Base-by-base conservation (phyloP, 2,329 filamentous ascomycete species). In the Fusarium anthophilum region DNA sequence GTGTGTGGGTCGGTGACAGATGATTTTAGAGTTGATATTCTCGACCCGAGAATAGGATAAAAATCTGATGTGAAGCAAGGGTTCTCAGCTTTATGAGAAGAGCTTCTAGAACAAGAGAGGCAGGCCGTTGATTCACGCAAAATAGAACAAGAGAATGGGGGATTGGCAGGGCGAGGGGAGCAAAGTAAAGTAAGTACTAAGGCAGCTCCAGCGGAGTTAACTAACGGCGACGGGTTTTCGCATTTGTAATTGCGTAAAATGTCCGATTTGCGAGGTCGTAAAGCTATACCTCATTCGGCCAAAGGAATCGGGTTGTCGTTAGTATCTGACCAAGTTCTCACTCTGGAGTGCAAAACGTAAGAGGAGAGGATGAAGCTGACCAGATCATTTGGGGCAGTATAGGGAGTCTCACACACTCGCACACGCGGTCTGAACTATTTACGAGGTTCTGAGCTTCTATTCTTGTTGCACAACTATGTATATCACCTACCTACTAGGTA, bases 1-100 rank as follows among this genome's bases (percentile, higher is more conserved):
- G 61, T 62, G 61, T 70, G 76, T 77, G 75, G 76, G 77, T 73
- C 73, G 54, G 72, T 71, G 53, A 72, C 65, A 55, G 63, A 70
- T 59, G 65, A 63, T 50, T 39, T 57, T 50, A 41, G 56, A 66
- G 43, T 43, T 22, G 41, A 53, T 50, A 38, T 64, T 22, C 26
- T 39, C 47, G 18, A 41, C 62, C 43, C 35, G 24, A 44, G 37
- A 64, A 51, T 50, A 38, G n/a, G 59, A 51, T 50, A 53, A n/a
- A 24, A 41, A 59, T 43, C 20, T 26, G 39, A 66, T 38, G 28
- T 22, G 60, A 63, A 59, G 37, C 43, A 70, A 73, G 39, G 44
- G 44, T 26, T 53, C 54, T 24, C 20, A 39, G 47, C 24, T 64
- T 43, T n/a, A 58, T 53, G 28, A 41, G 63, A 54, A 57, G 38